Conservation (phyloP, 2,329 filamentous ascomycete species). For the Diaporthe humulicola region DNA sequence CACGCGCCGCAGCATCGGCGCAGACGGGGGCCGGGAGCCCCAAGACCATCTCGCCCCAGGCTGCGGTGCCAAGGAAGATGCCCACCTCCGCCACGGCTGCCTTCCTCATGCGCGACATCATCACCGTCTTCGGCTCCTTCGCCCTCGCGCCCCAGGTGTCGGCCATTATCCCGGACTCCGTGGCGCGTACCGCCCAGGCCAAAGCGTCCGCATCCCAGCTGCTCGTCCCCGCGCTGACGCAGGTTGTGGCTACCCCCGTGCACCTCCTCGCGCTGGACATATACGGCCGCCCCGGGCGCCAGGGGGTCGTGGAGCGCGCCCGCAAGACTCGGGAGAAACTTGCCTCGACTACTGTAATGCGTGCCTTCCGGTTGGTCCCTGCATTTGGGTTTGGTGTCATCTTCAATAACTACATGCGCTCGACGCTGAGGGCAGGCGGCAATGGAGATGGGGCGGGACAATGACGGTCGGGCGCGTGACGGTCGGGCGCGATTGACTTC, state of each 20-base stretch:
- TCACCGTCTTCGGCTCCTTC: constrained; percentile 26
- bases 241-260: constrained; percentile 26
- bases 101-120: constrained; percentile 24
- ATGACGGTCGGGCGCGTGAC: background rate
- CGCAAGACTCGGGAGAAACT: constrained; percentile 12
- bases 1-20: background rate
- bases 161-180: constrained; percentile 4
- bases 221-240: constrained; percentile 15
- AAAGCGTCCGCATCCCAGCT: constrained; percentile 16
- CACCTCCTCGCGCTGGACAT: constrained; percentile 20
- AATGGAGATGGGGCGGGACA: no score
- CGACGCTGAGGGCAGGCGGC: background rate
- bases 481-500: no score
- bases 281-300: constrained; percentile 1
- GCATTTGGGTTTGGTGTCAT: constrained; percentile 23
- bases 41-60: background rate
- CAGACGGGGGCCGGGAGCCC: constrained; percentile 6
- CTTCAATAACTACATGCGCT: constrained; percentile 11
- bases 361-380: constrained; percentile 7
- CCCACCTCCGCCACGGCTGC: constrained; percentile 9
- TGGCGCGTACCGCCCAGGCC: background rate
- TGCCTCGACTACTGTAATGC: constrained; percentile 13
- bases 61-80: background rate
- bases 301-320: background rate
- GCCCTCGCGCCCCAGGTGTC: constrained; percentile 20